Evolutionary conservation across 805 yeast species (phyloP).

Genomic region (Teunomyces pallodes): DNA sequence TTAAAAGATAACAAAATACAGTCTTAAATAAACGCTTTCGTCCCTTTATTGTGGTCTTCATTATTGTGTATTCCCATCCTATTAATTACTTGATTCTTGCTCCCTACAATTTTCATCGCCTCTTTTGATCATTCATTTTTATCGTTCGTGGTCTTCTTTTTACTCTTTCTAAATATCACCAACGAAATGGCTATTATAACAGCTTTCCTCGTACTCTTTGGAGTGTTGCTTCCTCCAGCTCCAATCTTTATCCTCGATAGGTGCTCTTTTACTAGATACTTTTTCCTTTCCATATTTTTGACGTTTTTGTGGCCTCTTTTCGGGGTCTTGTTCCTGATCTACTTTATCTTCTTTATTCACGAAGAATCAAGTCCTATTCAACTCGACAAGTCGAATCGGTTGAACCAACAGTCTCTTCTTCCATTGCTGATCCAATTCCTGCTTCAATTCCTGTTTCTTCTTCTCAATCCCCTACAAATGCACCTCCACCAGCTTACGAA

Average conservation of each 20-base stretch:
- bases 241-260: constrained; percentile 32
- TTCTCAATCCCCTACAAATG: neutral
- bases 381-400: neutral
- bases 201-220: constrained; percentile 27
- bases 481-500: neutral
- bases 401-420: neutral
- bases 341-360: constrained; percentile 10
- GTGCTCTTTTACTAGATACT: constrained; percentile 33
- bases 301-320: constrained; percentile 32
- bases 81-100: neutral
- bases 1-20: neutral
- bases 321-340: constrained; percentile 31
- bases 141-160: neutral
- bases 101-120: neutral
- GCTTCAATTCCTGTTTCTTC: neutral
- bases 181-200: constrained; percentile 13
- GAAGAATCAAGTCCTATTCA: neutral
- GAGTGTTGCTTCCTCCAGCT: constrained; percentile 37
- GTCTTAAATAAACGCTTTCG: neutral
- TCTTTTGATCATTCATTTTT: neutral
- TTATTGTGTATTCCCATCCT: neutral
- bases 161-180: neutral
- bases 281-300: constrained; percentile 28
- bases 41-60: neutral
- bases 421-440: neutral